Base-by-base conservation (phyloP, 768 basidiomycete genomes). In the Pleurotus giganteus region DNA sequence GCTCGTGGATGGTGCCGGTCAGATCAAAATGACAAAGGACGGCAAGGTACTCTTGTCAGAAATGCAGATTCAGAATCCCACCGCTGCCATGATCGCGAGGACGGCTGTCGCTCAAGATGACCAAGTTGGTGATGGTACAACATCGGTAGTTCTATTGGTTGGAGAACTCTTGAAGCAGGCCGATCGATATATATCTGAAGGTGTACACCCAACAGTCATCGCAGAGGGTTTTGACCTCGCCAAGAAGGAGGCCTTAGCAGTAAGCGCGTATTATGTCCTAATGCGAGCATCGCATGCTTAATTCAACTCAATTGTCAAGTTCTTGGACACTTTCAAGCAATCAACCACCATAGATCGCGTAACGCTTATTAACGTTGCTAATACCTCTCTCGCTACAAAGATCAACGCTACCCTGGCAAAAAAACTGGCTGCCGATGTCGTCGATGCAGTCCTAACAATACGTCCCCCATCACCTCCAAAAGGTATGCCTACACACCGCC, bases 21-120 rank as follows among this genome's bases (percentile, higher is more conserved):
- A 94, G 74, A 95, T 99, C 71, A 99, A 98, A 82, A 95, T 99
- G 91, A 98, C 97, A 60, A 99, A 98, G 79, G 97, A 98, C 66
- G 97, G 97, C 59, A 99, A 99, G 75, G 96, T 98, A 37, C 74
- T 99, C 54, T 79, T 99, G 56, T 96, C 94, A 37, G 97, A 99
- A 76, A 99, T 99, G 97, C 97, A 98, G 75, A 99, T 99, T 63
- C 90, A 92, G 74, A 98, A 99, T 70, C 97, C 97, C 27, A 98
- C 97, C 2, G 97, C 97, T 15, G 95, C 97, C 28, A 96, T 99
- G 93, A 94, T 99, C 66, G 97, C 97, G 43, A 85, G 94, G 49
- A 98, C 97, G 39, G 97, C 97, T 12, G 96, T 98, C 21, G 96
- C 97, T 2, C 97, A 98, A 69, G 97, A 99, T 63, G 97, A 98